Evolutionary conservation across 78 protist species (phyloP).

Genomic region (Cavenderia fasciculata): DNA sequence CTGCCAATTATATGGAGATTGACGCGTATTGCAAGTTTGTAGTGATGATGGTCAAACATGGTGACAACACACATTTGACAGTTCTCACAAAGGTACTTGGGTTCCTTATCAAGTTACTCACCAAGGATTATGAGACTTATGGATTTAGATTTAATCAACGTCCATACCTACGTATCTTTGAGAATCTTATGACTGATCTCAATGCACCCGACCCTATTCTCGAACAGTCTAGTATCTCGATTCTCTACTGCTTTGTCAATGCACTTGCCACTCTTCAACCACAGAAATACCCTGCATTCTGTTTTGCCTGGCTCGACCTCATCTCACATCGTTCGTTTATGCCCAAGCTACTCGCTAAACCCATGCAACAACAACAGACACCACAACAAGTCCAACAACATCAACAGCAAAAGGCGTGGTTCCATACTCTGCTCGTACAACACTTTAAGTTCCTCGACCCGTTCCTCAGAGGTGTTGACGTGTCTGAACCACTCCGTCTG

Average conservation of each 20-base stretch:
- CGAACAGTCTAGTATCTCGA: slow-evolving; percentile 71
- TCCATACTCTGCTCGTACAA: slow-evolving; percentile 88
- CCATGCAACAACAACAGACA: not conserved
- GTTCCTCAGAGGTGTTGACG: slow-evolving; percentile 75
- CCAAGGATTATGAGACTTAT: slow-evolving; percentile 73
- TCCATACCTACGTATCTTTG: slow-evolving; percentile 89
- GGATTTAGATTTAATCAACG: slow-evolving; percentile 90
- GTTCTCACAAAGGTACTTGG: slow-evolving; percentile 71
- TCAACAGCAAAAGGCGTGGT: slow-evolving; percentile 88
- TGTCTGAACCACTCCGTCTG: slow-evolving; percentile 86
- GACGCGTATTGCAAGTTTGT: slow-evolving; percentile 90
- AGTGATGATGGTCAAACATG: slow-evolving; percentile 86
- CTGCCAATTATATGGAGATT: slow-evolving; percentile 44
- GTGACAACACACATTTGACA: slow-evolving; percentile 40
- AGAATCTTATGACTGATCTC: slow-evolving; percentile 83
- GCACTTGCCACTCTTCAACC: slow-evolving; percentile 91
- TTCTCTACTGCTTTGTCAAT: slow-evolving; percentile 82
- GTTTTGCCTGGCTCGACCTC: slow-evolving; percentile 98
- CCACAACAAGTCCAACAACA: too few relatives aligned
- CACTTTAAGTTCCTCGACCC: slow-evolving; percentile 95
- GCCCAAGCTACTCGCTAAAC: slow-evolving; percentile 88
- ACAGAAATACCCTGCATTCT: slow-evolving; percentile 93
- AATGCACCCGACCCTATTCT: slow-evolving; percentile 68
- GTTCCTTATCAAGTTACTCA: slow-evolving; percentile 51
- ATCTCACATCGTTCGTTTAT: slow-evolving; percentile 94